phyloP scores from a whole-genome alignment of 2,329 filamentous ascomycete species.

The Penicillium corylophilum region DNA sequence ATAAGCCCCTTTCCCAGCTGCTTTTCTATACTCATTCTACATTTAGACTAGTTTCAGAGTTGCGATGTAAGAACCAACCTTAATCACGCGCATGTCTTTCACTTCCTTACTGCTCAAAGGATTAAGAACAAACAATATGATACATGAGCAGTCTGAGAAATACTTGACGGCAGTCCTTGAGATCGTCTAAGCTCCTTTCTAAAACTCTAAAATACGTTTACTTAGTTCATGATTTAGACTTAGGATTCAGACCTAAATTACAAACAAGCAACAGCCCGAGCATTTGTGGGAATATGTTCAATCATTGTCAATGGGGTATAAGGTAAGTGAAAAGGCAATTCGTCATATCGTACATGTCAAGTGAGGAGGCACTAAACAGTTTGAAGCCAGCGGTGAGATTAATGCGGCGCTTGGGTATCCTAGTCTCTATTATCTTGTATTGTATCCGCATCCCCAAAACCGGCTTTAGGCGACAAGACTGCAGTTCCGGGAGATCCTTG shows the following conservation, averaged over 20 bases:
- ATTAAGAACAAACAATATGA: too few species aligned
- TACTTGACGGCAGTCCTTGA: too few species aligned
- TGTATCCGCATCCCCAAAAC: conserved; percentile 5
- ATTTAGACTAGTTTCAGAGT: too few species aligned
- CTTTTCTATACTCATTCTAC: too few species aligned
- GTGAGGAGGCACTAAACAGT: not conserved
- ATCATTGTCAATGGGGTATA: conserved; percentile 12
- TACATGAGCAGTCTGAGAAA: too few species aligned
- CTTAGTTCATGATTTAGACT: not conserved
- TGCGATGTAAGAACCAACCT: too few species aligned
- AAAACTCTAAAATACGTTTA: not conserved
- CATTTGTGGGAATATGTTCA: not conserved
- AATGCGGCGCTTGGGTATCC: not conserved
- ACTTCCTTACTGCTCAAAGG: too few species aligned
- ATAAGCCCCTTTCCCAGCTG: too few species aligned
- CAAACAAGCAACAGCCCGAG: not conserved
- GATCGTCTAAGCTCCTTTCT: too few species aligned
- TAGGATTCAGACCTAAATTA: too few species aligned
- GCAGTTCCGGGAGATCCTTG: conserved; percentile 4
- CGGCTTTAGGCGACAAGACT: conserved; percentile 8
- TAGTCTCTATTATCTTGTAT: not conserved
- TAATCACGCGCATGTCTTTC: too few species aligned
- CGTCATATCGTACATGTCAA: conserved; percentile 11
- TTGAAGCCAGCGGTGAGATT: not conserved
- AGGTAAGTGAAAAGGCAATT: conserved; percentile 6